A percentile compares a stretch with the other conserved stretches of the same genome.
Evolutionary conservation across 2,329 filamentous ascomycete genomes (phyloP).

Genomic region (Sporothrix humicola): DNA sequence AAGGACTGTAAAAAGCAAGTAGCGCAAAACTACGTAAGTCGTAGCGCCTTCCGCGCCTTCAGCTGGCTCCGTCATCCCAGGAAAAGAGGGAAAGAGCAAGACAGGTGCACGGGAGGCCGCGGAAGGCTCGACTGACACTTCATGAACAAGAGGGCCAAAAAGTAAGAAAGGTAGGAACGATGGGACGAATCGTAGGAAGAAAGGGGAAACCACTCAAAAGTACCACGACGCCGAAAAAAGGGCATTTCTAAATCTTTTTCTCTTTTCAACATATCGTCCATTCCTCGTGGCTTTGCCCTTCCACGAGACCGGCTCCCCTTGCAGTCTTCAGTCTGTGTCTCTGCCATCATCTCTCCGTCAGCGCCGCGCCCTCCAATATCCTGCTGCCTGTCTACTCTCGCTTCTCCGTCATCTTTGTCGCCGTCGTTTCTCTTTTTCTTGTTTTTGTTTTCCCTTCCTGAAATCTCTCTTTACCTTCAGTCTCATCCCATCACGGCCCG

Average conservation of each 20-base stretch:
- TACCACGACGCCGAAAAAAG: slow-evolving; percentile 29
- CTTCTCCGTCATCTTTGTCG: not conserved
- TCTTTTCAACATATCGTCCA: slow-evolving; percentile 3
- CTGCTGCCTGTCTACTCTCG: not conserved
- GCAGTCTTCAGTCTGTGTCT: not conserved
- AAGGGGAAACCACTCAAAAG: slow-evolving; percentile 4
- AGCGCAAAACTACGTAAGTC: slow-evolving; percentile 13
- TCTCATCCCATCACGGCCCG: not conserved
- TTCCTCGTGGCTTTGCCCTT: slow-evolving; percentile 24
- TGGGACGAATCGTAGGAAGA: not conserved
- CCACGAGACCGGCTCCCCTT: not conserved
- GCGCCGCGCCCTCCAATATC: not conserved
- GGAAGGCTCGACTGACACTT: slow-evolving; percentile 9
- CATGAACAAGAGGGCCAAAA: not conserved
- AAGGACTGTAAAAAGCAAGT: not conserved
- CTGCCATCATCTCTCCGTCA: slow-evolving; percentile 13
- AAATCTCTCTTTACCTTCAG: not conserved
- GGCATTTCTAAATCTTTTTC: not conserved
- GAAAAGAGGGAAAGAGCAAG: slow-evolving; percentile 15
- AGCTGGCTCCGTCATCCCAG: slow-evolving; percentile 24
- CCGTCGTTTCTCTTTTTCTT: not conserved
- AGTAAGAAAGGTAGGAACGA: slow-evolving; percentile 7
- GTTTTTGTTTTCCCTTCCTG: not conserved
- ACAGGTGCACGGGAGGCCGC: slow-evolving; percentile 30
- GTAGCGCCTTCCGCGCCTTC: slow-evolving; percentile 26